Conservation (phyloP, 2,329 filamentous ascomycete genomes). For the Aspergillus candidus region DNA sequence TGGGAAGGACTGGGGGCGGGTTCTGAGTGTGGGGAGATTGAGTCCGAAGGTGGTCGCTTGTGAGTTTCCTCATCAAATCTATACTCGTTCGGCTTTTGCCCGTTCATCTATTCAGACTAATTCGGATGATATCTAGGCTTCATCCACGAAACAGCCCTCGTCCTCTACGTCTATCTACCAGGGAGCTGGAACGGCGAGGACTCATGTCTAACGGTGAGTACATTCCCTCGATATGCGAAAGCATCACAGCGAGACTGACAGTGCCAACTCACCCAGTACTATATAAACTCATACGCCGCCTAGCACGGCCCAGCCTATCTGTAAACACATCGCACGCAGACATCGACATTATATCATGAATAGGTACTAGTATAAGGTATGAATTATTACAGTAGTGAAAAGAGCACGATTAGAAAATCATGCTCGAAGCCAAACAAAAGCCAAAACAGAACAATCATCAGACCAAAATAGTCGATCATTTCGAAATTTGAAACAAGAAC, state of each 20-base stretch:
- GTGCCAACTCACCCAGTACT: constrained; percentile 29
- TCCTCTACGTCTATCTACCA: constrained; percentile 43
- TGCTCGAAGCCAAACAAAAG: constrained; percentile 4
- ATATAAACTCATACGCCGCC: constrained; percentile 40
- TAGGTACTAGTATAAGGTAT: constrained; percentile 1
- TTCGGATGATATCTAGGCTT: constrained; percentile 27
- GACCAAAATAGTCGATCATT: not conserved
- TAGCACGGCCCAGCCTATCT: constrained; percentile 11
- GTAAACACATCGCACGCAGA: not conserved
- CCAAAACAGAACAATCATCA: not conserved
- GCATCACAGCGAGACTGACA: not conserved
- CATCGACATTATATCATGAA: not conserved
- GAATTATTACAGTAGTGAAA: constrained; percentile 8
- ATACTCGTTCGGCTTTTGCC: too few relatives aligned
- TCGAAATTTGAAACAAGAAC: constrained; percentile 13
- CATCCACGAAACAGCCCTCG: constrained; percentile 40
- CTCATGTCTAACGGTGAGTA: constrained; percentile 42
- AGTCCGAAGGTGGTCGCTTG: constrained; percentile 92
- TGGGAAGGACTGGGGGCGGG: constrained; percentile 86
- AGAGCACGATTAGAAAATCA: constrained; percentile 9
- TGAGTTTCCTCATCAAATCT: constrained; percentile 31
- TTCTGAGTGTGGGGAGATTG: constrained; percentile 84
- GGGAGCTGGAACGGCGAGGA: constrained; percentile 38
- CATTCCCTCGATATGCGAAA: not conserved
- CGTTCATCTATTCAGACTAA: too few relatives aligned